Percentiles rank a stretch among this genome's conserved stretches.
phyloP scores from a whole-genome alignment of 1,284 basidiomycete species.

The Malassezia sp. region DNA sequence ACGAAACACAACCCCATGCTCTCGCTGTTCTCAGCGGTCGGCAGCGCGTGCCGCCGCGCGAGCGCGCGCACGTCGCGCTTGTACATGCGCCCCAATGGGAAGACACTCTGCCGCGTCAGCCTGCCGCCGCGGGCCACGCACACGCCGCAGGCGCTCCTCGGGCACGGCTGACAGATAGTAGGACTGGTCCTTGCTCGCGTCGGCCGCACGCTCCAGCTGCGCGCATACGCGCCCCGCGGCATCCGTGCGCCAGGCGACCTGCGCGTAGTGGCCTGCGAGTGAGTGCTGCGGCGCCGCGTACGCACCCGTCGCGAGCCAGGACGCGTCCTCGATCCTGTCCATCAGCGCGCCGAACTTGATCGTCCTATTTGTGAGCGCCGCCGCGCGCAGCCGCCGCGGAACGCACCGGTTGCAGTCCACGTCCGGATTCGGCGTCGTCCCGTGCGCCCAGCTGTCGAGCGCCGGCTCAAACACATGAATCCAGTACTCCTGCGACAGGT shows the following conservation, averaged over 20 bases:
- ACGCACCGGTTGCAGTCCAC: constrained; percentile 76
- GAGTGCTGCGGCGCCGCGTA: constrained; percentile 52
- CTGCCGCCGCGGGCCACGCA: constrained; percentile 48
- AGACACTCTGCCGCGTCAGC: constrained; percentile 51
- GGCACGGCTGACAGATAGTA: constrained; percentile 64
- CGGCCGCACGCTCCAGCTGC: constrained; percentile 23
- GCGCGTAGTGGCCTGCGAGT: constrained; percentile 88
- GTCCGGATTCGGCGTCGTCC: constrained; percentile 72
- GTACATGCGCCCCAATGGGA: constrained; percentile 47
- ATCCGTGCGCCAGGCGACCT: constrained; percentile 49
- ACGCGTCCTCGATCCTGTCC: constrained; percentile 45
- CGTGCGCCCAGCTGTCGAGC: constrained; percentile 29
- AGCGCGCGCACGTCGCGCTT: constrained; percentile 60
- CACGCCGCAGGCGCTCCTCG: constrained; percentile 45
- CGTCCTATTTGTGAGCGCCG: too few relatives aligned
- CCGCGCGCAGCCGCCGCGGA: neutral
- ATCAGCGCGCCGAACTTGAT: constrained; percentile 87
- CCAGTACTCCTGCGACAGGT: constrained; percentile 37
- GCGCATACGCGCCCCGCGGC: constrained; percentile 46
- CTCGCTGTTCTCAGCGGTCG: constrained; percentile 68
- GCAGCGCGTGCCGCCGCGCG: constrained; percentile 59
- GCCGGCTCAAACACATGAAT: constrained; percentile 38
- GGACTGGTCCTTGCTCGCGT: constrained; percentile 69
- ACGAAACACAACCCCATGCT: constrained; percentile 98
- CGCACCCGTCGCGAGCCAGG: constrained; percentile 64